Conservation (phyloP, 495 filamentous ascomycete species). For the Xylaria castorea region DNA sequence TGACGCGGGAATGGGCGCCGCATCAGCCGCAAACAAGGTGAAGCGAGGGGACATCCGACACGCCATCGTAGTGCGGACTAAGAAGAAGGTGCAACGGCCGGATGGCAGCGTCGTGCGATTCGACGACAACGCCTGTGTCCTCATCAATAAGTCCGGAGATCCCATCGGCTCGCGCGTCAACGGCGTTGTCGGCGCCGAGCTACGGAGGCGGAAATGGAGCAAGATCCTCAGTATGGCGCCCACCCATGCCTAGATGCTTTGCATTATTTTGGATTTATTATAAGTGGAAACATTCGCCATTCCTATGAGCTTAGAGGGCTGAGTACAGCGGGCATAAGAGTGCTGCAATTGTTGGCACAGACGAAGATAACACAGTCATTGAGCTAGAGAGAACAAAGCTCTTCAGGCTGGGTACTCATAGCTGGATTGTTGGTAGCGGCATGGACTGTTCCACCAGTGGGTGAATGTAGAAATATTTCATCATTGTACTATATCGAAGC, state of each 20-base stretch:
- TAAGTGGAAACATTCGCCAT: background rate
- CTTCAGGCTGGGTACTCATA: background rate
- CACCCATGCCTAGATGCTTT: slow-evolving; percentile 77
- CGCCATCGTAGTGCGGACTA: slow-evolving; percentile 91
- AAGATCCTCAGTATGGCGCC: slow-evolving; percentile 97
- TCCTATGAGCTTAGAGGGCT: background rate
- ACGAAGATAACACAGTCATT: slow-evolving; percentile 3
- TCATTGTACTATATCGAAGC: slow-evolving; percentile 35
- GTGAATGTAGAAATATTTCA: slow-evolving; percentile 15
- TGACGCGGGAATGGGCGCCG: slow-evolving; percentile 59
- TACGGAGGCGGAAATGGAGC: slow-evolving; percentile 90
- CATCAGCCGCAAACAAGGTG: slow-evolving; percentile 84
- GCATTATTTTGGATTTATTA: background rate
- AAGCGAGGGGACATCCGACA: slow-evolving; percentile 96
- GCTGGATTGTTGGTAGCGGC: background rate
- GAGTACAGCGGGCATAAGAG: background rate
- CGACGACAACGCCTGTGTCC: slow-evolving; percentile 97
- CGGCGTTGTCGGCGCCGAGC: slow-evolving; percentile 84
- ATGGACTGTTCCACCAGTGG: slow-evolving; percentile 15
- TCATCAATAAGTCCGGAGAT: slow-evolving; percentile 97
- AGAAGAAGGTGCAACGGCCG: slow-evolving; percentile 80
- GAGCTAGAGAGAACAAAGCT: background rate
- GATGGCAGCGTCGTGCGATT: slow-evolving; percentile 92
- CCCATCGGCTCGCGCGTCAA: slow-evolving; percentile 93
- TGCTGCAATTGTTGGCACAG: background rate